Evolutionary conservation across 495 filamentous ascomycete genomes (phyloP), one percentile per base, ranked within the genome.

Genomic region (Trypethelium eluteriae): DNA sequence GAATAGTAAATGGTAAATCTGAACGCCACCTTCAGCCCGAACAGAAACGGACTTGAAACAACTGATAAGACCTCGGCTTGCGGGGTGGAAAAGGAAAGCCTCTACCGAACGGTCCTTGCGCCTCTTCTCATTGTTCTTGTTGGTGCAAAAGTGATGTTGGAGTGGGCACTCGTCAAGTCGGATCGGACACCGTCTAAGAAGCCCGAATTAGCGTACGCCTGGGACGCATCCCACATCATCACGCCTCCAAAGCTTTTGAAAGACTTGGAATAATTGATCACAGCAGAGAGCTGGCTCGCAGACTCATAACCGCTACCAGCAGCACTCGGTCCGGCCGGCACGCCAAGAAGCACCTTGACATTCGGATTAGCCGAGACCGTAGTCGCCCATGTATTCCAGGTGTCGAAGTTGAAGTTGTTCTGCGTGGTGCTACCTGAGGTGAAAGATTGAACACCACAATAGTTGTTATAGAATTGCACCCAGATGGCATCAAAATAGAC

Each of bases 371-470:
- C 71, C 61, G 83, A 86, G 6, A 77, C 77, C 0, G 75, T 83
- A 70, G 85, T 81, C 6, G 89, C 87, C 86, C 88, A 92, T 69
- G 79, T 78, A 68, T 91, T 87, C 89, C 89, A 91, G 64, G 80
- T 81, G 14, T 76, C 79, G 73, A 89, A 87, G 76, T 90, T 89
- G 78, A 86, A 90, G 68, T 84, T 83, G 65, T 75, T 81, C 73
- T 83, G 83, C 4, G 74, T 80, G 10, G 72, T 64, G 0, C 75
- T 38, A 3, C 83, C 78, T 1, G 76, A n/a, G 11, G 74, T 64
- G 75, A 80, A 91, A 25, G 79, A 78, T 62, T 79, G 75, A 2
- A 85, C 72, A 16, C 88, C 87, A 74, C 88, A 90, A 70, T 77
- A 84, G 78, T 88, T 88, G 80, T 72, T 75, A 46, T 68, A 76